Percentiles rank a stretch among this genome's conserved stretches.
These are phyloP conservation scores for Stephania yunnanensis DNA, from an alignment of 164 flowering plant species.

Conservation along the genomic window DNA sequence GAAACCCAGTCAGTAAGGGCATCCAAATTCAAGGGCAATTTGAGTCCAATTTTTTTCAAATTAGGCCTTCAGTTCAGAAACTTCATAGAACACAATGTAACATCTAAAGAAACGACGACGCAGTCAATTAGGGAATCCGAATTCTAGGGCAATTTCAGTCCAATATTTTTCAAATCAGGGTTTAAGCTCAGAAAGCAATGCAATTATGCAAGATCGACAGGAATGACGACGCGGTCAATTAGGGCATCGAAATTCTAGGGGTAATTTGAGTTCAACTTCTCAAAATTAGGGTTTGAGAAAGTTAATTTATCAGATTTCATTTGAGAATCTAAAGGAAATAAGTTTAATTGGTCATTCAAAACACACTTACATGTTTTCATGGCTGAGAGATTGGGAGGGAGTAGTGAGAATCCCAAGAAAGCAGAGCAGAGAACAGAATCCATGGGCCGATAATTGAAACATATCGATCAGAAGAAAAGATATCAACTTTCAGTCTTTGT, in stretches of 20 bases:
- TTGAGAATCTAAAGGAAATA: not conserved
- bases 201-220: too few relatives aligned
- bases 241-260: not conserved
- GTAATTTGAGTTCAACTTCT: too few relatives aligned
- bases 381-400: slow-evolving; percentile 2
- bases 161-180: too few relatives aligned
- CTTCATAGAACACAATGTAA: too few relatives aligned
- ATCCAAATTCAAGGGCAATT: not conserved
- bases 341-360: too few relatives aligned
- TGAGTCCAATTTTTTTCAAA: not conserved
- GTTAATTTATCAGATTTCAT: too few relatives aligned
- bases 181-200: not conserved
- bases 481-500: too few relatives aligned
- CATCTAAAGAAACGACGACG: too few relatives aligned
- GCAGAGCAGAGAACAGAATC: slow-evolving; percentile 10
- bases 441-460: slow-evolving; percentile 4
- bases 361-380: slow-evolving; percentile 8
- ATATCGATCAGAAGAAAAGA: not conserved
- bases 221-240: not conserved
- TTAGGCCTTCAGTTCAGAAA: not conserved
- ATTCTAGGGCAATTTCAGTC: too few relatives aligned
- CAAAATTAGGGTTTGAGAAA: not conserved
- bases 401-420: slow-evolving; percentile 1
- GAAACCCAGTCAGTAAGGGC: not conserved
- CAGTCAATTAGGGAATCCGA: not conserved